Evolutionary conservation across 2,329 filamentous ascomycete species (phyloP).

Genomic region (Madurella fahalii): DNA sequence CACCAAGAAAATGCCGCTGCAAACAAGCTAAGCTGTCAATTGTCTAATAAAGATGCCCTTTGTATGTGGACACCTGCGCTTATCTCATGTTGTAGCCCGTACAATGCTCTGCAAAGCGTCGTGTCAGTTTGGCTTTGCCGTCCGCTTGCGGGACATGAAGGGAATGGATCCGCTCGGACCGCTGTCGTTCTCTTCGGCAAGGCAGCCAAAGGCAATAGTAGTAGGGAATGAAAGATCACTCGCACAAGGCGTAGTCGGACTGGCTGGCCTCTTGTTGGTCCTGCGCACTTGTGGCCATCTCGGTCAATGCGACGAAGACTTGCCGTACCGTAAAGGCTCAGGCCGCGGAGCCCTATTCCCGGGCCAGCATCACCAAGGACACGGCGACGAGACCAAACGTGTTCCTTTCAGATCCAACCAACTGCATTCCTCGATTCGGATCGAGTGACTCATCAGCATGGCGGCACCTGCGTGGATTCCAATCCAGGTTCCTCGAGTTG

Average conservation of each 20-base stretch:
- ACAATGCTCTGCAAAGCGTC: too few species aligned
- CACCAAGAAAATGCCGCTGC: too few species aligned
- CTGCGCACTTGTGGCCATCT: not conserved
- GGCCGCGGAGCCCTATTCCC: not conserved
- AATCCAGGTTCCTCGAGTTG: not conserved
- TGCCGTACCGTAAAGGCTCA: not conserved
- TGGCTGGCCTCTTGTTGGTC: too few species aligned
- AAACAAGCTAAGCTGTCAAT: too few species aligned
- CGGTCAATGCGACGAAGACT: not conserved
- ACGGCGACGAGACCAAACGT: not conserved
- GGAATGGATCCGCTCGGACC: constrained; percentile 2
- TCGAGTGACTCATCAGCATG: constrained; percentile 24
- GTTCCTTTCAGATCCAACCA: not conserved
- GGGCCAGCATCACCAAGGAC: not conserved
- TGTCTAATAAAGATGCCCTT: too few species aligned
- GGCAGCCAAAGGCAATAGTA: not conserved
- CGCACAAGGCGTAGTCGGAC: too few species aligned
- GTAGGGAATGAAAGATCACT: not conserved
- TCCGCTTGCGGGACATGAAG: too few species aligned
- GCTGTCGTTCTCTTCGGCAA: not conserved
- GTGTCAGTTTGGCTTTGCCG: too few species aligned
- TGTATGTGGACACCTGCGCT: too few species aligned
- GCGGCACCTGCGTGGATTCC: not conserved
- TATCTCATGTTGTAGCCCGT: too few species aligned
- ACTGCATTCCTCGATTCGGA: constrained; percentile 1